phyloP scores from a whole-genome alignment of 2,329 filamentous ascomycete genomes.

The Elsinoe perseae region DNA sequence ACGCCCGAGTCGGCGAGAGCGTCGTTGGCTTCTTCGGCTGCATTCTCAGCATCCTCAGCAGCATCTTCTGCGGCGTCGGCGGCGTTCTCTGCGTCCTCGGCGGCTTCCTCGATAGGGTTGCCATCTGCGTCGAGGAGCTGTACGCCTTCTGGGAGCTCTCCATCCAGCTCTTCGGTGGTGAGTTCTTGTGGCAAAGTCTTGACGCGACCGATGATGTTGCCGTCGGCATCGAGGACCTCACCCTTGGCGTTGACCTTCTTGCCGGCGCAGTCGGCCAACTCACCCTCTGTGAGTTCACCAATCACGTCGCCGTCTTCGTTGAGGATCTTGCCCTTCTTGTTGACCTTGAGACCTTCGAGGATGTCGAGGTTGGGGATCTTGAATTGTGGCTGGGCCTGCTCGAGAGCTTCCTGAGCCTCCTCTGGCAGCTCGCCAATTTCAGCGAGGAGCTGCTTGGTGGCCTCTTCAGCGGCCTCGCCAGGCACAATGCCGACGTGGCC shows the following conservation, averaged over 20 bases:
- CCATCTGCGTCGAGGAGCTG: constrained; percentile 19
- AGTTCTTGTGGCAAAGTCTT: constrained; percentile 42
- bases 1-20: constrained; percentile 27
- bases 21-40: constrained; percentile 28
- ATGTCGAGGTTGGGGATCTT: constrained; percentile 40
- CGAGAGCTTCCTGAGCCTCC: constrained; percentile 21
- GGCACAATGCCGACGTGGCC: constrained; percentile 43
- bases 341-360: constrained; percentile 49
- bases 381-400: constrained; percentile 26
- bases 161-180: constrained; percentile 28
- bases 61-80: constrained; percentile 28
- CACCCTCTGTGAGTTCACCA: constrained; percentile 49
- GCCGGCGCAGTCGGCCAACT: constrained; percentile 54
- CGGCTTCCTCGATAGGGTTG: constrained; percentile 29
- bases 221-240: constrained; percentile 56
- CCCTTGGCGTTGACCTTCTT: constrained; percentile 59
- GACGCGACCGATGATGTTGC: constrained; percentile 56
- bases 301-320: constrained; percentile 48
- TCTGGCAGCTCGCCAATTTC: constrained; percentile 39
- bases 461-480: constrained; percentile 45
- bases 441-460: constrained; percentile 41
- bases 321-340: constrained; percentile 50
- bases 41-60: constrained; percentile 29
- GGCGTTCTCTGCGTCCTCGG: constrained; percentile 29
- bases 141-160: constrained; percentile 23